Evolutionary conservation across 192 early-diverging fungal species (phyloP), one percentile per base, ranked within the genome.

Genomic region (Phycomyces nitens): DNA sequence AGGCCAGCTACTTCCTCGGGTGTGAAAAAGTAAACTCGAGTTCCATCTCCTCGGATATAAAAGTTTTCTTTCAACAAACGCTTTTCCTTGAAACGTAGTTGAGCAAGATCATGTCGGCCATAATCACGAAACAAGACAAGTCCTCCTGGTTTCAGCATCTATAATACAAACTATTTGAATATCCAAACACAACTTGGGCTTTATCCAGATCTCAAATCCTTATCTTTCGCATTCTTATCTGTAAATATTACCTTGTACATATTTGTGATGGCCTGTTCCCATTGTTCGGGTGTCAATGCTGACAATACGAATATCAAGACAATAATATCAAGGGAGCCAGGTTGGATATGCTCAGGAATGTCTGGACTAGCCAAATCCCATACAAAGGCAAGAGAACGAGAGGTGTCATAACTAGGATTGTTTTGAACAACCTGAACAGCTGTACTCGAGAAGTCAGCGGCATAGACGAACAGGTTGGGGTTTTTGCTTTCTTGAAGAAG

Each of bases 31-130:
- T 96, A 97, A 0, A 95, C 93, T 47, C 93, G 75, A 0, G 96
- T 99, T 11, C 95, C 93, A 77, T 98, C 96, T 27, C 97, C 96
- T 23, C 98, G 89, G 44, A 95, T 90, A 77, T 99, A 99, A 76
- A 98, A 88, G 77, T 97, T 96, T 27, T 94, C 90, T 8, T 92
- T 88, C 8, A 99, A 74, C 71, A 96, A 81, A 24, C 94, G 83
- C 42, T 89, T 91, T 18, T 89, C 78, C 71, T 99, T 99, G 75
- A 99, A 95, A 50, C 96, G 86, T 53, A 99, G 77, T 75, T 99
- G 98, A 15, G 96, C 93, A 70, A 96, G 82, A 73, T 99, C 98
- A 74, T 98, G 95, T n/a, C 95, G 77, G 15, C 92, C 98, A 76
- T 99, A 98, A 73, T 99, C 97, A 38, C 93, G 79, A 72, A 96